Percentiles rank a stretch among this genome's conserved stretches.
Evolutionary conservation across 768 basidiomycete genomes (phyloP).

Genomic region (Tylopilus rubrobrunneus): DNA sequence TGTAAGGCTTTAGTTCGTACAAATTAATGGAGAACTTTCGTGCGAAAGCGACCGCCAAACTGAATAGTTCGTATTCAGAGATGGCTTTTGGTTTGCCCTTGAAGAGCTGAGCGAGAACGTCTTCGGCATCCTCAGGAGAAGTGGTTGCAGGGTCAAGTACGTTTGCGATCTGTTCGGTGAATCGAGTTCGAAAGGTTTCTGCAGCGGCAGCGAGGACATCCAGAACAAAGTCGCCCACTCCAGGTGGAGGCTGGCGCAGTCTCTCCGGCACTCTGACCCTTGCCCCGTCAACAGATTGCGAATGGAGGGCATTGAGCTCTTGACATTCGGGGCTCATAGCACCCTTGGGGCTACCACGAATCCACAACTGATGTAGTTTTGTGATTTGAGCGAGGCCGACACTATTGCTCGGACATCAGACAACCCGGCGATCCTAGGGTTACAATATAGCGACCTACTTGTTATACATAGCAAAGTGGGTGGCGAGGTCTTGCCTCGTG

Average conservation of each 20-base stretch:
- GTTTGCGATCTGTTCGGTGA: conserved; percentile 31
- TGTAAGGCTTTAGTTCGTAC: conserved; percentile 34
- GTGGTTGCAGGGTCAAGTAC: conserved; percentile 22
- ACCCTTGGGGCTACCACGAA: conserved; percentile 48
- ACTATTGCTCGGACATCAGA: conserved; percentile 29
- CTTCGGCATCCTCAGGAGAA: conserved; percentile 35
- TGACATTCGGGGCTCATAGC: conserved; percentile 64
- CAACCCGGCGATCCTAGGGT: neutral
- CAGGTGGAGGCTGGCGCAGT: conserved; percentile 44
- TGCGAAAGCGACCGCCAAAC: conserved; percentile 44
- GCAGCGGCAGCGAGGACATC: conserved; percentile 49
- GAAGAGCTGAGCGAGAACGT: conserved; percentile 44
- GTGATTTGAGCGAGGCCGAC: conserved; percentile 55
- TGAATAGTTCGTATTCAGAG: conserved; percentile 61
- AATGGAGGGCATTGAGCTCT: conserved; percentile 68
- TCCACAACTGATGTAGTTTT: conserved; percentile 59
- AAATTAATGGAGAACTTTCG: conserved; percentile 41
- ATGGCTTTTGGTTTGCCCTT: conserved; percentile 49
- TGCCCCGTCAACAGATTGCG: conserved; percentile 66
- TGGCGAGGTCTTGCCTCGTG: conserved; percentile 54
- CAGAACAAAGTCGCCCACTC: conserved; percentile 45
- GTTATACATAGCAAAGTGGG: conserved; percentile 64
- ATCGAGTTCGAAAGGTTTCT: conserved; percentile 41
- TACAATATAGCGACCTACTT: conserved; percentile 36
- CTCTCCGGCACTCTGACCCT: conserved; percentile 34